These are phyloP conservation scores for Rosa chinensis DNA, from an alignment of 306 rosid species.

Conservation along the genomic window DNA sequence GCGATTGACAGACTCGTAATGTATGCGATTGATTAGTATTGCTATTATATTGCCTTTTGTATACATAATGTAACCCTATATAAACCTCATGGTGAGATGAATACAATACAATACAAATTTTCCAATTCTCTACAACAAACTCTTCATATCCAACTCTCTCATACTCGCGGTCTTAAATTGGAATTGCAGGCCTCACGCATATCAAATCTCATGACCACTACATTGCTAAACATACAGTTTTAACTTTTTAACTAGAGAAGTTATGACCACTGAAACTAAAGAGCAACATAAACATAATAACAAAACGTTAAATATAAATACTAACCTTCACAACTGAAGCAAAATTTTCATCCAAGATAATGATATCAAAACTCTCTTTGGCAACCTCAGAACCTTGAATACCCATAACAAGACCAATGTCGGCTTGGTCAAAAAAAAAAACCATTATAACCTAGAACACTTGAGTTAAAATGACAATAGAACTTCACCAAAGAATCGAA, in stretches of 20 bases:
- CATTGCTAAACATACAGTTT: background rate
- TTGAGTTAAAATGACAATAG: background rate
- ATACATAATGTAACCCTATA: too few relatives aligned
- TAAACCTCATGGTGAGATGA: too few relatives aligned
- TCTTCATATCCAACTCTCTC: background rate
- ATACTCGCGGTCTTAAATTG: background rate
- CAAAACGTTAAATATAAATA: background rate
- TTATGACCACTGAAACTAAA: background rate
- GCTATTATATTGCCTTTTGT: too few relatives aligned
- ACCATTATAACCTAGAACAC: background rate
- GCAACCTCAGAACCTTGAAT: constrained; percentile 91
- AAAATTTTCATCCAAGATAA: constrained; percentile 92
- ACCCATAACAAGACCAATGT: constrained; percentile 93
- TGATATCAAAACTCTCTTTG: constrained; percentile 87
- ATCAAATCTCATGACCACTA: background rate
- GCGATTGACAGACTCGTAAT: too few relatives aligned
- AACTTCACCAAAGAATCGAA: background rate
- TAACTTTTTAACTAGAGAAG: background rate
- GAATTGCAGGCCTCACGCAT: background rate
- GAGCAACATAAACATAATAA: background rate
- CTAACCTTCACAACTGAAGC: constrained; percentile 81
- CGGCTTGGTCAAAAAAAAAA: constrained; percentile 47
- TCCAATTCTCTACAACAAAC: background rate
- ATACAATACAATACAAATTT: too few relatives aligned
- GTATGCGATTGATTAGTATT: too few relatives aligned